Evolutionary conservation across 345 rosid species (phyloP).

Genomic region (Eucalyptus marginata): DNA sequence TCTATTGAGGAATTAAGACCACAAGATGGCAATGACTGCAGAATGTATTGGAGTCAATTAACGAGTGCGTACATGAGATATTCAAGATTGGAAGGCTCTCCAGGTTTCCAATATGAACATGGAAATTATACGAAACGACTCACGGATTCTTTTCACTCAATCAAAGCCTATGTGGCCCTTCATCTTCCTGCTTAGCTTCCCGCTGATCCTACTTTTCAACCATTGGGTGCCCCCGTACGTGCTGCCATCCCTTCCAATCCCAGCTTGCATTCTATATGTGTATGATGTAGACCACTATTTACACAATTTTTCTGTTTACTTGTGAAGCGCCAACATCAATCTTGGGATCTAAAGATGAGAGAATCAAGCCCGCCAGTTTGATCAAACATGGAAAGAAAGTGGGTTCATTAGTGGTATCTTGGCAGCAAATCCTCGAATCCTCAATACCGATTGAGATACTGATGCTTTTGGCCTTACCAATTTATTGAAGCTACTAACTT

Average conservation of each 20-base stretch:
- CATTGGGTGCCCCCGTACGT: neutral
- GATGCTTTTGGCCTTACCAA: no score
- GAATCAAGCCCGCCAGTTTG: no score
- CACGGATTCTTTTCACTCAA: neutral
- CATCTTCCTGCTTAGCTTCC: neutral
- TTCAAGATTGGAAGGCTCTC: neutral
- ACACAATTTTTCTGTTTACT: no score
- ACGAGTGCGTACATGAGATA: neutral
- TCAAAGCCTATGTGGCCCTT: neutral
- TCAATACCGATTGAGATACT: no score
- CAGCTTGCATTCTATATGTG: no score
- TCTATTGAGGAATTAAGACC: neutral
- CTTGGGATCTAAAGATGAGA: no score
- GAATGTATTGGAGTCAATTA: neutral
- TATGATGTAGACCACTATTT: no score
- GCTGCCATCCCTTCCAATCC: neutral
- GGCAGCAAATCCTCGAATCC: no score
- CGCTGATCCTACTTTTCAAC: neutral
- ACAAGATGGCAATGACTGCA: neutral
- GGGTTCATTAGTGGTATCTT: no score
- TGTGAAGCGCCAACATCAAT: no score
- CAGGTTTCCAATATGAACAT: neutral
- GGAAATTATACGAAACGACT: neutral
- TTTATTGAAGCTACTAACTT: no score
- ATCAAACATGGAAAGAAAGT: no score